A percentile compares a stretch with the other conserved stretches of the same genome.
phyloP scores from a whole-genome alignment of 2,329 filamentous ascomycete genomes.

The Helotiales sp. region DNA sequence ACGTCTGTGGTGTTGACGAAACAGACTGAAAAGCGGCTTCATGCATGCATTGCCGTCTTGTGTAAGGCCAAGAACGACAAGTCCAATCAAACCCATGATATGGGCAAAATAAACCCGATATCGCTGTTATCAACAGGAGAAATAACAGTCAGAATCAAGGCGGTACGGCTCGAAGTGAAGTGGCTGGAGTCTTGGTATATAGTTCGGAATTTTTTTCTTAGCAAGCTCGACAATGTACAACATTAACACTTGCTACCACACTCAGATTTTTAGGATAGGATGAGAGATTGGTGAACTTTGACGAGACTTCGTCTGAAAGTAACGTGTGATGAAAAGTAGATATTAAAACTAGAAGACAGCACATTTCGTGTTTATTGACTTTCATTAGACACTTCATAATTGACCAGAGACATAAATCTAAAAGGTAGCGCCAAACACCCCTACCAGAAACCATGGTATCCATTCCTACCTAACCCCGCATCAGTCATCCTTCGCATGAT shows the following conservation, averaged over 20 bases:
- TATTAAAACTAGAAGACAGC: background rate
- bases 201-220: no score
- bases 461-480: slow-evolving; percentile 15
- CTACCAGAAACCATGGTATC: slow-evolving; percentile 22
- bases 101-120: background rate
- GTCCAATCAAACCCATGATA: background rate
- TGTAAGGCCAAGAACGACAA: background rate
- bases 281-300: background rate
- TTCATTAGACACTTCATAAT: slow-evolving; percentile 16
- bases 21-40: background rate
- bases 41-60: slow-evolving; percentile 1
- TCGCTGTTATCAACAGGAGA: background rate
- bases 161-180: background rate
- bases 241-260: no score
- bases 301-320: background rate
- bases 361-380: background rate
- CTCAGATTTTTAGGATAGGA: no score
- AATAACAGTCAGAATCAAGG: background rate
- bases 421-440: slow-evolving; percentile 17
- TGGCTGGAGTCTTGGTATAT: background rate
- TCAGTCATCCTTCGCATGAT: slow-evolving; percentile 20
- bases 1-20: background rate
- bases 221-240: no score
- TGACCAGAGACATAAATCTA: slow-evolving; percentile 14
- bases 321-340: background rate